Conservation (phyloP, 106 monocot species). For the Xerophyta viscosa region DNA sequence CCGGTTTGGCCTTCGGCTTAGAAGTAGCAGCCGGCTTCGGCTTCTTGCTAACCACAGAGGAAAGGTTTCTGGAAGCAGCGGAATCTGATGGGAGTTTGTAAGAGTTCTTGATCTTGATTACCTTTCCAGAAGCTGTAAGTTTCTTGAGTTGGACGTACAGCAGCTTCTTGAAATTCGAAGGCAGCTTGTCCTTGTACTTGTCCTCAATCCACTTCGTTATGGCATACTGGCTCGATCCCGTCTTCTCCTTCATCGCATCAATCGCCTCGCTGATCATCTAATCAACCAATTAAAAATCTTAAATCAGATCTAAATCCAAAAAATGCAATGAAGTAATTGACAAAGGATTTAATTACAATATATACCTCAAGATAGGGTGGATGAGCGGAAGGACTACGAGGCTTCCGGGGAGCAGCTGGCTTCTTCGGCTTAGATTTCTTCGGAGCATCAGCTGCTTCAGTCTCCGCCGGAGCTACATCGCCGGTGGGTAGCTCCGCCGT, state of each 20-base stretch:
- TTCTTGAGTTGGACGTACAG: constrained; percentile 55
- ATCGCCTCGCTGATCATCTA: constrained; percentile 86
- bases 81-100: constrained; percentile 49
- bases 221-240: constrained; percentile 77
- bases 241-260: constrained; percentile 58
- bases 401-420: constrained; percentile 26
- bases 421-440: constrained; percentile 40
- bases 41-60: constrained; percentile 9
- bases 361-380: constrained; percentile 77
- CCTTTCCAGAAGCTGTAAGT: constrained; percentile 53
- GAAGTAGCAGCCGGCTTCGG: constrained; percentile 5
- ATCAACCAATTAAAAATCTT: not conserved
- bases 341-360: too few relatives aligned
- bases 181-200: constrained; percentile 53
- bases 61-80: not conserved
- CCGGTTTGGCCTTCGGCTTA: constrained; percentile 16
- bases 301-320: not conserved
- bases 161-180: constrained; percentile 70
- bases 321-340: not conserved
- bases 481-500: not conserved
- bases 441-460: constrained; percentile 13
- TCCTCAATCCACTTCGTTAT: constrained; percentile 78
- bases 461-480: constrained; percentile 7
- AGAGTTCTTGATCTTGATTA: constrained; percentile 71
- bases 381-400: constrained; percentile 30